phyloP scores from a whole-genome alignment of 2,329 filamentous ascomycete genomes.

The Fusarium bactridioides region DNA sequence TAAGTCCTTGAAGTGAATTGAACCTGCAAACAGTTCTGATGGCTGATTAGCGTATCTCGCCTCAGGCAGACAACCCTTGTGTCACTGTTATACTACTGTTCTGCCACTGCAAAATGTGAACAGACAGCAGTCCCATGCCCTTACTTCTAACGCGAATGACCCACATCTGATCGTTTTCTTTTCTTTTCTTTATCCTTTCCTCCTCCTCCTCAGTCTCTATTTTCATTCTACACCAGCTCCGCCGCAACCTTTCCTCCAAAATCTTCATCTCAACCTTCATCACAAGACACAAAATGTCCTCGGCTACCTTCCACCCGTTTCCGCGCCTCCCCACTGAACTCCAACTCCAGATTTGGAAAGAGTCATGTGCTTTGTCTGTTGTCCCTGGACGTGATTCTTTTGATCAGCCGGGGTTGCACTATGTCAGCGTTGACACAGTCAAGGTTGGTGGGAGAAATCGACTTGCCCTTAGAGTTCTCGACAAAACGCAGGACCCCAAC shows the following conservation, averaged over 20 bases:
- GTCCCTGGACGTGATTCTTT: too few relatives aligned
- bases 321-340: background rate
- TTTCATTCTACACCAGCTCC: too few relatives aligned
- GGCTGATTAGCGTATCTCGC: background rate
- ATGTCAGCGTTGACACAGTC: background rate
- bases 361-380: too few relatives aligned
- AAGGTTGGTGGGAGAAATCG: background rate
- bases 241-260: rapidly evolving
- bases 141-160: background rate
- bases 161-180: background rate
- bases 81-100: background rate
- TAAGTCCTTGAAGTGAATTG: background rate
- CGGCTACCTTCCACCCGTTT: background rate
- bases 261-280: rapidly evolving
- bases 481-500: rapidly evolving
- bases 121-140: background rate
- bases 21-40: background rate
- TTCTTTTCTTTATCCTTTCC: background rate
- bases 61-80: background rate
- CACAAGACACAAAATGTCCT: background rate
- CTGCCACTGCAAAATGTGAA: background rate
- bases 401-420: rapidly evolving
- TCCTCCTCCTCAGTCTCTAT: too few relatives aligned
- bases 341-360: background rate
- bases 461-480: background rate